Evolutionary conservation across 2,329 filamentous ascomycete genomes (phyloP).

Genomic region (Phaeoacremonium minimum): DNA sequence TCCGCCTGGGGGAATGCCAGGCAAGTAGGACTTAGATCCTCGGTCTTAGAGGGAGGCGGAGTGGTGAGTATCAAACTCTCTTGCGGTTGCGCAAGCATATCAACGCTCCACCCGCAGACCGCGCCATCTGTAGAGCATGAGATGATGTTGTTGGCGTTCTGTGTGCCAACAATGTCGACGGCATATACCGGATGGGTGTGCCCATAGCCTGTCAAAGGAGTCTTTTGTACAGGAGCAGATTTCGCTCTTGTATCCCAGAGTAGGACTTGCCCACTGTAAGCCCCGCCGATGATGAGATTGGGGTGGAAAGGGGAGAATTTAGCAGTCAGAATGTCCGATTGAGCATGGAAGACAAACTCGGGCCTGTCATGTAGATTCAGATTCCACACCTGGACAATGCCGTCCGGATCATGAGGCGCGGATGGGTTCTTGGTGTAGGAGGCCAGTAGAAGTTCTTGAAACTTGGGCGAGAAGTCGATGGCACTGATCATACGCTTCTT

Average conservation of each 20-base stretch:
- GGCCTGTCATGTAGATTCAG: conserved; percentile 89
- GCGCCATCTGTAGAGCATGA: conserved; percentile 95
- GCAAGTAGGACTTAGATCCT: conserved; percentile 91
- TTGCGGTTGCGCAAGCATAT: conserved; percentile 96
- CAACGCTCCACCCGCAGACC: conserved; percentile 94
- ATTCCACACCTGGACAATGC: conserved; percentile 95
- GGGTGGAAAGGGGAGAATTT: conserved; percentile 99
- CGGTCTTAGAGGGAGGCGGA: conserved; percentile 81
- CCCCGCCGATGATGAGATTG: conserved; percentile 91
- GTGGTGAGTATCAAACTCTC: conserved; percentile 86
- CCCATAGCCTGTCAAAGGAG: conserved; percentile 87
- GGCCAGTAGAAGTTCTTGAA: conserved; percentile 85
- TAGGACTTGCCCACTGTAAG: conserved; percentile 93
- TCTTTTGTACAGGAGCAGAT: conserved; percentile 89
- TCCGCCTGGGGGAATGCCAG: conserved; percentile 93
- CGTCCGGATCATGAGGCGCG: conserved; percentile 88
- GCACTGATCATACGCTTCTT: conserved; percentile 97
- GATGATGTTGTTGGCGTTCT: conserved; percentile 98
- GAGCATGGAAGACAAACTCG: conserved; percentile 94
- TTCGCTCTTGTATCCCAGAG: conserved; percentile 95
- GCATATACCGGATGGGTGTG: conserved; percentile 97
- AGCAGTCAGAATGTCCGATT: conserved; percentile 90
- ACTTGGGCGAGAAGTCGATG: conserved; percentile 93
- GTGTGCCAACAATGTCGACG: conserved; percentile 91
- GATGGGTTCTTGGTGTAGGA: conserved; percentile 97